phyloP scores from a whole-genome alignment of 768 basidiomycete genomes.

The Lentinula aciculospora region DNA sequence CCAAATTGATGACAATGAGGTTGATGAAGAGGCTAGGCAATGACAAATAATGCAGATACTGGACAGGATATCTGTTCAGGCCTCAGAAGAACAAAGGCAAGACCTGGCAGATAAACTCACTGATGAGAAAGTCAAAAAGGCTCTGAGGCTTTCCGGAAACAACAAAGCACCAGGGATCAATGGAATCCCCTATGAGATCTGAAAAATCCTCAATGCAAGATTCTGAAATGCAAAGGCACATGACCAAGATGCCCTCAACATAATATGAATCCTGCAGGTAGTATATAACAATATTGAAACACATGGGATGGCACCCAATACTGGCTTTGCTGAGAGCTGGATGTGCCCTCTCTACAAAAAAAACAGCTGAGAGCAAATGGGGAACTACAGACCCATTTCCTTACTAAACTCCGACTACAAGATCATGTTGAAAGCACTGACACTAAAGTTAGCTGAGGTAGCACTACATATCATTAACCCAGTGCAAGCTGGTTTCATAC shows the following conservation, averaged over 20 bases:
- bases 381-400: conserved; percentile 18
- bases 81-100: neutral
- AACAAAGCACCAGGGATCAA: conserved; percentile 10
- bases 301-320: neutral
- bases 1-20: neutral
- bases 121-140: neutral
- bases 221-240: neutral
- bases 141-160: conserved; percentile 6
- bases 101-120: neutral
- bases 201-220: neutral
- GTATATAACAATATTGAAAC: conserved; percentile 14
- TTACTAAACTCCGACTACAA: conserved; percentile 16
- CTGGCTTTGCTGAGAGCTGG: conserved; percentile 17
- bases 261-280: neutral
- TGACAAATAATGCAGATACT: neutral
- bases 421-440: conserved; percentile 13
- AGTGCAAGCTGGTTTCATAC: too few relatives aligned
- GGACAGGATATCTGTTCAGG: neutral
- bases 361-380: conserved; percentile 15
- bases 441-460: conserved; percentile 9
- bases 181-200: conserved; percentile 16
- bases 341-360: conserved; percentile 25
- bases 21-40: neutral
- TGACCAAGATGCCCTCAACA: conserved; percentile 7
- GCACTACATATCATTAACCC: conserved; percentile 15